A percentile compares a stretch with the other conserved stretches of the same genome.
phyloP scores from a whole-genome alignment of 371 early-diverging fungal species.

The Massospora cicadina region DNA sequence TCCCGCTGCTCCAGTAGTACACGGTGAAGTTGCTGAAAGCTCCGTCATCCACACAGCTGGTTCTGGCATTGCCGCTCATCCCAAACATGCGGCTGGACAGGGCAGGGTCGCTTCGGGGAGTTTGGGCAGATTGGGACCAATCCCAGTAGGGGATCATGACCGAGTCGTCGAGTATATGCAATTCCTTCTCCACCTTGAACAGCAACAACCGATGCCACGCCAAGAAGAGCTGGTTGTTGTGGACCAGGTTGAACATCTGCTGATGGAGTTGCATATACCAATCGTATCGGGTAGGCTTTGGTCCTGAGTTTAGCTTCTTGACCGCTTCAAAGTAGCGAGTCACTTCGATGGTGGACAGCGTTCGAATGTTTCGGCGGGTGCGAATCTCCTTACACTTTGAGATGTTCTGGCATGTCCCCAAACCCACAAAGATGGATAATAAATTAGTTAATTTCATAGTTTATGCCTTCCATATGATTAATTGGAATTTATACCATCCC shows the following conservation, averaged over 20 bases:
- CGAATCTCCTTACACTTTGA: too few relatives aligned
- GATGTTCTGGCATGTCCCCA: too few relatives aligned
- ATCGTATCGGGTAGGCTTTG: not conserved
- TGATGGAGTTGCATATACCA: not conserved
- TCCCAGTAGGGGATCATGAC: conserved; percentile 9
- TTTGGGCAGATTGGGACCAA: not conserved
- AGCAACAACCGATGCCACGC: conserved; percentile 6
- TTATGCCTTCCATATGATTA: too few relatives aligned
- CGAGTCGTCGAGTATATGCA: not conserved
- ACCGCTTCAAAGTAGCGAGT: not conserved
- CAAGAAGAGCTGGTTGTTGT: not conserved
- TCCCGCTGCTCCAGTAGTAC: not conserved
- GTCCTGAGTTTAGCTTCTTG: conserved; percentile 3
- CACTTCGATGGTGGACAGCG: not conserved
- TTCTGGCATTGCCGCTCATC: not conserved
- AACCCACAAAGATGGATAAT: too few relatives aligned
- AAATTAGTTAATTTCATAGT: too few relatives aligned
- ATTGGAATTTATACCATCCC: too few relatives aligned
- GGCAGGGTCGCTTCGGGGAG: not conserved
- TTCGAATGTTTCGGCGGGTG: too few relatives aligned
- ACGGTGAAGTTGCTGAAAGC: not conserved
- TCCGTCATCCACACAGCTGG: conserved; percentile 1
- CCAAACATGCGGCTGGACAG: not conserved
- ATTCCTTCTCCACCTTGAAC: not conserved
- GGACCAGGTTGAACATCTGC: not conserved